Percentiles rank a stretch among this genome's conserved stretches.
Conservation (phyloP, 441 rosid species). For the Syzygium syzygioides region DNA sequence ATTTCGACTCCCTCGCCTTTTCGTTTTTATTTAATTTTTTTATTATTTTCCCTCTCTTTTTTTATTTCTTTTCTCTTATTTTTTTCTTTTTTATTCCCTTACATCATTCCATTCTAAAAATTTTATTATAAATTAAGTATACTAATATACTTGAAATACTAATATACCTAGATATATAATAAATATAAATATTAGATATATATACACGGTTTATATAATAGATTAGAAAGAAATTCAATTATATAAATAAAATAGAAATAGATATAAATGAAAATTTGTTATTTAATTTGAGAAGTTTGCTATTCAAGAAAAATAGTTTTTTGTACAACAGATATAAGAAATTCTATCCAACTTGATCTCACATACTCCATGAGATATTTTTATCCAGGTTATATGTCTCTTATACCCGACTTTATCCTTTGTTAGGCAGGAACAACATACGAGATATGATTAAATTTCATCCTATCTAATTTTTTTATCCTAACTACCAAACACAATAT, state of each 20-base stretch:
- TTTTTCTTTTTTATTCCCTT: not conserved
- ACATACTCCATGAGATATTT: too few relatives aligned
- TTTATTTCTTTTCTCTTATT: not conserved
- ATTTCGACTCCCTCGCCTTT: not conserved
- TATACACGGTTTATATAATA: not conserved
- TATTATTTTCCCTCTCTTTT: not conserved
- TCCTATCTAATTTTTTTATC: too few relatives aligned
- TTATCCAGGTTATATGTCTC: too few relatives aligned
- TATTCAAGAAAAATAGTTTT: too few relatives aligned
- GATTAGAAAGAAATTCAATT: not conserved
- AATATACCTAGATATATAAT: not conserved
- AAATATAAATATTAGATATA: not conserved
- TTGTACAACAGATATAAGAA: too few relatives aligned
- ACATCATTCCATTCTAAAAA: not conserved
- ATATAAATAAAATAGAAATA: not conserved
- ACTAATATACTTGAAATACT: not conserved
- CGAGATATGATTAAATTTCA: too few relatives aligned
- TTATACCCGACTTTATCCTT: too few relatives aligned
- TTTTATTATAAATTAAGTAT: not conserved
- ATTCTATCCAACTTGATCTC: too few relatives aligned
- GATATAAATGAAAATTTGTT: not conserved
- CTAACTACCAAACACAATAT: too few relatives aligned
- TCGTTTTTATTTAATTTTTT: not conserved
- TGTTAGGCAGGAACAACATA: too few relatives aligned
- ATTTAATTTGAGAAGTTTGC: too few relatives aligned